phyloP scores from a whole-genome alignment of 2,329 filamentous ascomycete genomes.

The Pseudogymnoascus sp. region DNA sequence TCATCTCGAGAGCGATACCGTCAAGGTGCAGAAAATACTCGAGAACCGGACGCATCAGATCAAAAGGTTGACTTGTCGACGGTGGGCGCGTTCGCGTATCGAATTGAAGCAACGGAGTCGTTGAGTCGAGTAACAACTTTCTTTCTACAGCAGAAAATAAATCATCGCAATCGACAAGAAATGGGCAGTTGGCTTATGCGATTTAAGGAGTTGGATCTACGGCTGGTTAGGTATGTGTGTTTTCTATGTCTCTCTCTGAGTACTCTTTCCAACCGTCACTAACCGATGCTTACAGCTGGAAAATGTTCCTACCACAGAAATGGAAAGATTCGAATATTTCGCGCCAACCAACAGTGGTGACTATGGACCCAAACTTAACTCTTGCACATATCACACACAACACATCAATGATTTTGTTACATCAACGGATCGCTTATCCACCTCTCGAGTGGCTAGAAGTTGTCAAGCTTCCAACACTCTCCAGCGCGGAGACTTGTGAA shows the following conservation, averaged over 20 bases:
- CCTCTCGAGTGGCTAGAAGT: conserved; percentile 17
- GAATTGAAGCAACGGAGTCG: conserved; percentile 37
- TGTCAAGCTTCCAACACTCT: conserved; percentile 22
- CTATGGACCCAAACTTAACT: conserved; percentile 30
- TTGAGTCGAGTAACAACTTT: conserved; percentile 35
- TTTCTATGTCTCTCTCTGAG: neutral
- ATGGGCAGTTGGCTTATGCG: conserved; percentile 34
- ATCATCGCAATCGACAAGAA: conserved; percentile 31
- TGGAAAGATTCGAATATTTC: conserved; percentile 31
- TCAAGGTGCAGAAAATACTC: conserved; percentile 19
- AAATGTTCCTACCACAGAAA: conserved; percentile 34
- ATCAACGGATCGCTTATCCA: conserved; percentile 28
- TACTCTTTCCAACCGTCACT: neutral
- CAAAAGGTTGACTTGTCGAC: conserved; percentile 26
- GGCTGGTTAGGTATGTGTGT: conserved; percentile 31
- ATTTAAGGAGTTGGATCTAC: conserved; percentile 38
- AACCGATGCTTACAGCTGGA: conserved; percentile 29
- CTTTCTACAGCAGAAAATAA: conserved; percentile 35
- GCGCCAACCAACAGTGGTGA: conserved; percentile 18
- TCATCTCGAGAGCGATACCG: conserved; percentile 9
- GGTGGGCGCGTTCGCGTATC: conserved; percentile 31
- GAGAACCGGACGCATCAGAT: conserved; percentile 8
- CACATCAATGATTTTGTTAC: conserved; percentile 28
- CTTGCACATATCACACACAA: conserved; percentile 30
- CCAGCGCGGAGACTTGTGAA: conserved; percentile 27